Conservation (phyloP, 2,329 filamentous ascomycete genomes). For the Mycosphaerella arachidis region DNA sequence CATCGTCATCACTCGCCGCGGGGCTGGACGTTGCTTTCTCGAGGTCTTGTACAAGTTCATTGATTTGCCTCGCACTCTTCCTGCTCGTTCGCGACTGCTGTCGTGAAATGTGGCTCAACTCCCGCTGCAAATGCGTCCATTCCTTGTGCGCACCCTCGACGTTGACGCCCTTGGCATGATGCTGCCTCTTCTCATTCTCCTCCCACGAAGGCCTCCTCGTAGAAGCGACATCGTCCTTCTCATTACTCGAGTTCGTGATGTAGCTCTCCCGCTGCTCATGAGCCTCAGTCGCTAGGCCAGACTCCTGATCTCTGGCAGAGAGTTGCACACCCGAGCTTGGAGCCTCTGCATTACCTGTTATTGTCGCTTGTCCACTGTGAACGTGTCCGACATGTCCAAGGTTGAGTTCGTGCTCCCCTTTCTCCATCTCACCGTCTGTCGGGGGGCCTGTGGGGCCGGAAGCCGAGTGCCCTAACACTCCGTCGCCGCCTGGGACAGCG, state of each 20-base stretch:
- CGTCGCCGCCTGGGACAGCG: no score
- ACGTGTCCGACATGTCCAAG: constrained; percentile 24
- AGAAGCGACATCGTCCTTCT: constrained; percentile 7
- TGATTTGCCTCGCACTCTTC: constrained; percentile 34
- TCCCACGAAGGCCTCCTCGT: constrained; percentile 4
- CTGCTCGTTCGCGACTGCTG: constrained; percentile 38
- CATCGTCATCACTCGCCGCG: constrained; percentile 33
- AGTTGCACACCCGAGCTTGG: constrained; percentile 1
- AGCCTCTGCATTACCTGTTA: constrained; percentile 12
- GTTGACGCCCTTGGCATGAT: constrained; percentile 50
- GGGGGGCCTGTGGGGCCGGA: neutral
- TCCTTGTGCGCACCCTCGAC: constrained; percentile 65
- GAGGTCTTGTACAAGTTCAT: constrained; percentile 45
- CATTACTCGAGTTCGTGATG: constrained; percentile 1
- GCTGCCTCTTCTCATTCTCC: neutral
- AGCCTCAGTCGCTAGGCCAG: constrained; percentile 9
- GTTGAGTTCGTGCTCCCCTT: constrained; percentile 24
- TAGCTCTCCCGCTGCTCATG: constrained; percentile 10
- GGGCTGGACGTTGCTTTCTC: constrained; percentile 52
- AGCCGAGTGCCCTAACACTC: neutral
- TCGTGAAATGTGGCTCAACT: constrained; percentile 42
- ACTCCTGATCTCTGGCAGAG: constrained; percentile 7
- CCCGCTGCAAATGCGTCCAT: constrained; percentile 60
- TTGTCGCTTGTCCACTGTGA: constrained; percentile 17
- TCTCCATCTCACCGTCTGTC: constrained; percentile 12